phyloP scores from a whole-genome alignment of 768 basidiomycete genomes.

The Neoboletus magnificus region DNA sequence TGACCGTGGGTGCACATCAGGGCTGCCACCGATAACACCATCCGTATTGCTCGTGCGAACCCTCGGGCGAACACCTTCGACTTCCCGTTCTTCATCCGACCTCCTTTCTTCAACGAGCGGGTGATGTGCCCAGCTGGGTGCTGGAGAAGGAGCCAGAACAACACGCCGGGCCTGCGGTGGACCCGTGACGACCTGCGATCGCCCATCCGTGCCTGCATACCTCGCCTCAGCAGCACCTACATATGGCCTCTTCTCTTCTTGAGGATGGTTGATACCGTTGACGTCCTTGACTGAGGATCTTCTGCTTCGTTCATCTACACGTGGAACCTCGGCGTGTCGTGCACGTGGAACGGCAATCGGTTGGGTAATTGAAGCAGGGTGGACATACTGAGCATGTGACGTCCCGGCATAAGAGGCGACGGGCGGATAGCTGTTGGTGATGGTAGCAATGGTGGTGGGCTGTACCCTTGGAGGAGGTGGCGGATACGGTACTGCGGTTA shows the following conservation, averaged over 20 bases:
- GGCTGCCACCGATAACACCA: neutral
- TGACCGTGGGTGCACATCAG: constrained; percentile 1
- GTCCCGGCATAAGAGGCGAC: constrained; percentile 6
- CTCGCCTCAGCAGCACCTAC: constrained; percentile 5
- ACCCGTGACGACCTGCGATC: constrained; percentile 32
- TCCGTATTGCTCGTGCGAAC: constrained; percentile 11
- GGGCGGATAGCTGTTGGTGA: constrained; percentile 13
- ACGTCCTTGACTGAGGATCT: constrained; percentile 13
- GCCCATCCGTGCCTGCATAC: constrained; percentile 11
- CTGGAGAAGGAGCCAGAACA: constrained; percentile 21
- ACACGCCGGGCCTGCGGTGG: constrained; percentile 32
- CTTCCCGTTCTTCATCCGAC: constrained; percentile 31
- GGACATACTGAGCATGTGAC: constrained; percentile 14
- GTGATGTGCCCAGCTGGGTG: constrained; percentile 31
- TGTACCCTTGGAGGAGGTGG: constrained; percentile 24
- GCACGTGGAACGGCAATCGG: constrained; percentile 18
- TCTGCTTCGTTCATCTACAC: constrained; percentile 20
- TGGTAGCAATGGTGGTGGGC: neutral
- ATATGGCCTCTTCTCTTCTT: constrained; percentile 14
- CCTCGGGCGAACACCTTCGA: constrained; percentile 1
- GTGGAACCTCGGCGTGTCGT: constrained; percentile 21
- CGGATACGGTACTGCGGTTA: constrained; percentile 26
- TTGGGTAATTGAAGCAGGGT: constrained; percentile 14
- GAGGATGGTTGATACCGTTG: constrained; percentile 8
- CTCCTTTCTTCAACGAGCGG: constrained; percentile 29